Evolutionary conservation across 2,329 filamentous ascomycete genomes (phyloP), one percentile per base, ranked within the genome.

Genomic region (Alternaria longipes): DNA sequence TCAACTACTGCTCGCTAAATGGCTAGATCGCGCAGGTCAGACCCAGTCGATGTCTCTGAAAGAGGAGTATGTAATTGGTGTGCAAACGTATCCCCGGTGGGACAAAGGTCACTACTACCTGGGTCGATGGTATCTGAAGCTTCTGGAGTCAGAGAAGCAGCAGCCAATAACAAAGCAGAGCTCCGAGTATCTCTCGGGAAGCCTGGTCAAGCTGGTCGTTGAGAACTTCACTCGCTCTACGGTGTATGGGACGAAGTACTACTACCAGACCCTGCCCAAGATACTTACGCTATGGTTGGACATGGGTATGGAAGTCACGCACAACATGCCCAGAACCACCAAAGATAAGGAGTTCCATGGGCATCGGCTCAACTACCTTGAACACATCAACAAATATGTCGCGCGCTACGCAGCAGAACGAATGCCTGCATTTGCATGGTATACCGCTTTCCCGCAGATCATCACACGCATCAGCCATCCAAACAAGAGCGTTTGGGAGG

Each of bases 81-180:
- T 91, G n/a, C 89, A 86, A 74, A 89, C 87, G 3, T 82, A 78
- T 64, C 81, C 84, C 5, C 88, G 88, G 53, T 99, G 94, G 94
- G 95, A 99, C 76, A 98, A 97, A 79, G 94, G 93, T 0, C 94
- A 98, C 75, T 99, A 98, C 77, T 97, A 97, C 77, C 86, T 99
- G 9, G 95, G 95, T 5, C 93, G 94, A 47, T 93, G 98, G 79
- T 99, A 99, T 84, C 96, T 97, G 77, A 99, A 97, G 78, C 86
- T 98, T 4, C 83, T 97, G 3, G 94, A 98, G 71, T 92, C 93
- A 0, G 93, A 98, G 77, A 94, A 93, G 78, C 83, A 86, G 2
- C 86, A 97, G 54, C 89, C 90, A 38, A 83, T 87, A 18, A 87
- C 90, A 28, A 93, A 94, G 65, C 93, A 97, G 59, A 79, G 76